Evolutionary conservation across 1,284 basidiomycete species (phyloP).

Genomic region (Spongispora temasekensis): DNA sequence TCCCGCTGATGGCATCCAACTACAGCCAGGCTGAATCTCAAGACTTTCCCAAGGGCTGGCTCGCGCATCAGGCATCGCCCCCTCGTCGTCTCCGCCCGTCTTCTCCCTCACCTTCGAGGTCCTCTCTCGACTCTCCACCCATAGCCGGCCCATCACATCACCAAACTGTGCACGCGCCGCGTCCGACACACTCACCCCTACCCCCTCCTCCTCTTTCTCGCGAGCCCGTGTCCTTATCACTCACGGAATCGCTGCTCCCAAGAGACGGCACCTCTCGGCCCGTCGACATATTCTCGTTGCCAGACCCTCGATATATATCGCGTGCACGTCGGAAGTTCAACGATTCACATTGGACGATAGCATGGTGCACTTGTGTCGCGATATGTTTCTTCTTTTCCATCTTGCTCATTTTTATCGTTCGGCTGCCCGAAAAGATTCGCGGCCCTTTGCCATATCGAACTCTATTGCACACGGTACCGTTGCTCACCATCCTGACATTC

Average conservation of each 20-base stretch:
- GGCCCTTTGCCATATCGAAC: conserved; percentile 66
- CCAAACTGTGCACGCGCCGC: conserved; percentile 4
- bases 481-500: conserved; percentile 79
- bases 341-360: conserved; percentile 68
- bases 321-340: conserved; percentile 67
- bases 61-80: conserved; percentile 63
- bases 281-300: conserved; percentile 68
- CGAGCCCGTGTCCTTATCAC: conserved; percentile 53
- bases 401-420: conserved; percentile 59
- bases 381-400: conserved; percentile 63
- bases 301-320: conserved; percentile 66
- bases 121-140: conserved; percentile 51
- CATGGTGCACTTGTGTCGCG: conserved; percentile 61
- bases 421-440: conserved; percentile 40
- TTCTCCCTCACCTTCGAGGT: conserved; percentile 44
- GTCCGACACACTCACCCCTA: conserved; percentile 27
- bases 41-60: conserved; percentile 60
- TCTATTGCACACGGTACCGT: conserved; percentile 80
- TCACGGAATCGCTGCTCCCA: conserved; percentile 74
- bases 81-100: conserved; percentile 44
- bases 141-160: conserved; percentile 22
- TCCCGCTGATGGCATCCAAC: conserved; percentile 51
- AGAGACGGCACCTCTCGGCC: conserved; percentile 62
- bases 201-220: conserved; percentile 39
- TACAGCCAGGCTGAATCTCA: conserved; percentile 40